phyloP scores from a whole-genome alignment of 768 basidiomycete genomes.

The Termitomyces sp. region DNA sequence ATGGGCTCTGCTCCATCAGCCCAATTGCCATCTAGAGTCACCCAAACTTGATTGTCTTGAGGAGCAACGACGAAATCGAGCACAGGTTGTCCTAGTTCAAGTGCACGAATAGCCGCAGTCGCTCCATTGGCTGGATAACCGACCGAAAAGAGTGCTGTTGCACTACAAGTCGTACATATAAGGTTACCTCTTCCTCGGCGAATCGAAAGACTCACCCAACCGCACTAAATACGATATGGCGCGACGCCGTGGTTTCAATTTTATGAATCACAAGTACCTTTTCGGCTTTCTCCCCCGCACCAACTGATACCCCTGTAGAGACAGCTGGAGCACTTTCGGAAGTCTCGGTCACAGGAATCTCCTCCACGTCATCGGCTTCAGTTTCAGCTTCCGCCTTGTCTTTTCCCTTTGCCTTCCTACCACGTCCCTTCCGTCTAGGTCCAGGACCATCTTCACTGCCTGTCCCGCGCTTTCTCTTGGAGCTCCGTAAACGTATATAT shows the following conservation, averaged over 20 bases:
- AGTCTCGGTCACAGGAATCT: background rate
- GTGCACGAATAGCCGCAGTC: slow-evolving; percentile 8
- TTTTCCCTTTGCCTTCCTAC: slow-evolving; percentile 21
- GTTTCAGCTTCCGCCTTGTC: slow-evolving; percentile 21
- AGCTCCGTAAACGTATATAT: slow-evolving; percentile 37
- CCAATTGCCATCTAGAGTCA: slow-evolving; percentile 20
- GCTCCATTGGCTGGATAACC: slow-evolving; percentile 21
- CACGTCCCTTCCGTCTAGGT: slow-evolving; percentile 15
- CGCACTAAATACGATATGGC: slow-evolving; percentile 57
- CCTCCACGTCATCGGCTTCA: background rate
- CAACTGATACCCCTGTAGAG: background rate
- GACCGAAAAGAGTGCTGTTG: slow-evolving; percentile 59
- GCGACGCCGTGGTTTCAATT: slow-evolving; percentile 42
- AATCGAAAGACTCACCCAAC: slow-evolving; percentile 51
- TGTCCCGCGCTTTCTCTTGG: slow-evolving; percentile 30
- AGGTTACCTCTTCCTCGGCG: background rate
- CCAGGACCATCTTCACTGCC: slow-evolving; percentile 24
- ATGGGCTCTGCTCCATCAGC: slow-evolving; percentile 5
- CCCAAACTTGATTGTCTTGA: slow-evolving; percentile 18
- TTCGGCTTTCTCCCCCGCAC: slow-evolving; percentile 17
- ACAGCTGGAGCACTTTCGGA: background rate
- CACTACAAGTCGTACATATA: slow-evolving; percentile 30
- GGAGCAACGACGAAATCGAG: slow-evolving; percentile 14
- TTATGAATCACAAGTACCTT: slow-evolving; percentile 52
- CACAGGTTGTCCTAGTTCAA: slow-evolving; percentile 20